A percentile compares a stretch with the other conserved stretches of the same genome.
Conservation (phyloP, 208 protist species). For the Crithidia acanthocephali region DNA sequence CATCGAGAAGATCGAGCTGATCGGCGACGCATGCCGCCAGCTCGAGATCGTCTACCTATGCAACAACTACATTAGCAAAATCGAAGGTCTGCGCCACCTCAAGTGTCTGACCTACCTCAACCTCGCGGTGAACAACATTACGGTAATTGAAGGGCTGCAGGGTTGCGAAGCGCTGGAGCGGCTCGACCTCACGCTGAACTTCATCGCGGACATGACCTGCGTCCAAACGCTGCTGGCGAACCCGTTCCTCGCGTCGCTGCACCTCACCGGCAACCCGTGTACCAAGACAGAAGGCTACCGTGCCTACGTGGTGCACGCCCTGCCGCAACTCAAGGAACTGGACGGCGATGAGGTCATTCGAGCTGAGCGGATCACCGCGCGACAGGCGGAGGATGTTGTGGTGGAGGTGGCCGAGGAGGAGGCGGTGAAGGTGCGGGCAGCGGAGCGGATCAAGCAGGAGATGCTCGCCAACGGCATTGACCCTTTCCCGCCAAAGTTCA, state of each 20-base stretch:
- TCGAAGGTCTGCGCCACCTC: slow-evolving; percentile 95
- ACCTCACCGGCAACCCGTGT: slow-evolving; percentile 96
- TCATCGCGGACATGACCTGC: slow-evolving; percentile 89
- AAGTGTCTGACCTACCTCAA: slow-evolving; percentile 98
- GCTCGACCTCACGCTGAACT: slow-evolving; percentile 98
- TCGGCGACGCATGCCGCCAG: slow-evolving; percentile 85
- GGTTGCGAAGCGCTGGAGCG: slow-evolving; percentile 95
- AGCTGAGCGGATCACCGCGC: slow-evolving; percentile 90
- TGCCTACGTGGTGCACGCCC: slow-evolving; percentile 87
- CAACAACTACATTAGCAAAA: slow-evolving; percentile 96
- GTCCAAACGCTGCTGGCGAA: slow-evolving; percentile 86
- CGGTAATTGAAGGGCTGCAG: slow-evolving; percentile 92
- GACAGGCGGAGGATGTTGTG: slow-evolving; percentile 77
- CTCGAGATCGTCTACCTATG: slow-evolving; percentile 97
- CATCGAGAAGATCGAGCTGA: slow-evolving; percentile 93
- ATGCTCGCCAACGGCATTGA: slow-evolving; percentile 76
- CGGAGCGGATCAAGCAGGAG: slow-evolving; percentile 74
- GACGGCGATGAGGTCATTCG: slow-evolving; percentile 90
- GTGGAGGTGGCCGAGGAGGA: slow-evolving; percentile 49
- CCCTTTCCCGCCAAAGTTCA: slow-evolving; percentile 79
- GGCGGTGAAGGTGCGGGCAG: slow-evolving; percentile 56
- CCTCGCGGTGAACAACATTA: slow-evolving; percentile 97
- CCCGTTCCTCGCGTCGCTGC: slow-evolving; percentile 84
- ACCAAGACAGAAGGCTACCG: slow-evolving; percentile 90
- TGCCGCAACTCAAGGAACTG: slow-evolving; percentile 93